These are phyloP conservation scores for Musa schizocarpa DNA, from an alignment of 176 grass and related monocot genomes.

Conservation along the genomic window DNA sequence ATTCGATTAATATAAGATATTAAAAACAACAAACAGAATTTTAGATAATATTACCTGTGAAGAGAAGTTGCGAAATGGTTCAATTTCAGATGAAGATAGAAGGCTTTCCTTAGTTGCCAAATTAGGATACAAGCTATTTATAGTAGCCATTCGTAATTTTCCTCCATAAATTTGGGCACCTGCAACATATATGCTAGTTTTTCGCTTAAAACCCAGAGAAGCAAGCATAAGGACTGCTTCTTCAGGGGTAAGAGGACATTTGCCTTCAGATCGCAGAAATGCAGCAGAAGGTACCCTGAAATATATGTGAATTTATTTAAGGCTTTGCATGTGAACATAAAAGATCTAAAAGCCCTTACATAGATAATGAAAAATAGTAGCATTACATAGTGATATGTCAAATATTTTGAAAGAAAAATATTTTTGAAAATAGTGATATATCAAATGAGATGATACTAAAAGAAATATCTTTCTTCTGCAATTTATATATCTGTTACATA, in stretches of 20 bases:
- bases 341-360: not conserved
- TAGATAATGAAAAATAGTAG: not conserved
- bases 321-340: not conserved
- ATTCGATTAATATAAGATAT: not conserved
- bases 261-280: slow-evolving; percentile 77
- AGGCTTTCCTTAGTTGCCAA: slow-evolving; percentile 89
- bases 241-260: slow-evolving; percentile 94
- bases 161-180: slow-evolving; percentile 96
- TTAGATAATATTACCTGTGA: slow-evolving; percentile 59
- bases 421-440: not conserved
- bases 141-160: slow-evolving; percentile 72
- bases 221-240: slow-evolving; percentile 96
- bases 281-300: slow-evolving; percentile 74
- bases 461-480: not conserved
- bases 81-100: slow-evolving; percentile 65
- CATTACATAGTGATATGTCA: too few species aligned
- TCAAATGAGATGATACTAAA: not conserved
- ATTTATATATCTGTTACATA: slow-evolving; percentile 27
- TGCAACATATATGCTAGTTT: slow-evolving; percentile 76
- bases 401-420: not conserved
- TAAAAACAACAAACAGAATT: not conserved
- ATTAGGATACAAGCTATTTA: slow-evolving; percentile 79
- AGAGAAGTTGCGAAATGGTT: slow-evolving; percentile 81
- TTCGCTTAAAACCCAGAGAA: slow-evolving; percentile 82
- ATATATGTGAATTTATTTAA: slow-evolving; percentile 4